Conservation (phyloP, 2,329 filamentous ascomycete species). For the Fusarium verticillioides region DNA sequence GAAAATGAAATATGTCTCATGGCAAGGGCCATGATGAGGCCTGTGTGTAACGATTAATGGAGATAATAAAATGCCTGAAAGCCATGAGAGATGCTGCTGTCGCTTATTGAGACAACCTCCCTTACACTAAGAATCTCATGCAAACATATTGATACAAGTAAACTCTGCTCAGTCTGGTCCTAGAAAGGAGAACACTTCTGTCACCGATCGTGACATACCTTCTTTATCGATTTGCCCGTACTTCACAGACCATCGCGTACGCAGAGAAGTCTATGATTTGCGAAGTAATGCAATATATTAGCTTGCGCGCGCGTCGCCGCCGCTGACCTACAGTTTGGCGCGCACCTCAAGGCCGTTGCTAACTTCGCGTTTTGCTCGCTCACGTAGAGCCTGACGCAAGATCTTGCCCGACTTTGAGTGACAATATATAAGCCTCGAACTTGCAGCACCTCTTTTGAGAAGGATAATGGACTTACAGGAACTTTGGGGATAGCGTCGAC, state of each 20-base stretch:
- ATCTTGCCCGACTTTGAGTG: conserved; percentile 72
- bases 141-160: not conserved
- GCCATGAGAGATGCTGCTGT: not conserved
- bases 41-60: not conserved
- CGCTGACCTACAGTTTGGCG: conserved; percentile 46
- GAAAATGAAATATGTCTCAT: not conserved
- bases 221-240: not conserved
- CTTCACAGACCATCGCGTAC: conserved; percentile 12
- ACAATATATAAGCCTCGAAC: conserved; percentile 18
- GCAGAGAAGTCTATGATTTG: conserved; percentile 24
- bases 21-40: not conserved
- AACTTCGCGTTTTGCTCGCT: conserved; percentile 66
- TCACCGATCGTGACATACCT: not conserved
- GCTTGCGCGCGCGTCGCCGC: conserved; percentile 37
- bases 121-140: not conserved
- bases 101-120: not conserved
- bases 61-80: not conserved
- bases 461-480: conserved; percentile 57
- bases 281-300: conserved; percentile 34
- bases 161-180: not conserved
- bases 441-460: not conserved
- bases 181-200: not conserved
- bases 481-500: conserved; percentile 70
- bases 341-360: conserved; percentile 51
- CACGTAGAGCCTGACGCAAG: conserved; percentile 67